Evolutionary conservation across 2,329 filamentous ascomycete species (phyloP), one percentile per base, ranked within the genome.

Genomic region (Aspergillus transmontanensis): DNA sequence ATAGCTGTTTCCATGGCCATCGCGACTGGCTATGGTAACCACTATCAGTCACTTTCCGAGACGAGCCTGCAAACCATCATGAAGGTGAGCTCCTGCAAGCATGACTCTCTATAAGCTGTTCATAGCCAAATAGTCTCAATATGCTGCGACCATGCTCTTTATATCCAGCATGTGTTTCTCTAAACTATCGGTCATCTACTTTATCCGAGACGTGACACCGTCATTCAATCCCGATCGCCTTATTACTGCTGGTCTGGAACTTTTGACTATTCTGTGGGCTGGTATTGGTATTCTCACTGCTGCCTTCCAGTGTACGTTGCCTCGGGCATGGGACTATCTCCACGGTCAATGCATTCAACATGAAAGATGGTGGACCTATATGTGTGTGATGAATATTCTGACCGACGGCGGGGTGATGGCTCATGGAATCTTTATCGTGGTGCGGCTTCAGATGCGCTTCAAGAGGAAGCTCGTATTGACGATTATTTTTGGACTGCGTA

Each of bases 141-240:
- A 74, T 57, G 66, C 68, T 45, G 66, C 70, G 1, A 63, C 67
- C 7, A 57, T 74, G 3, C 60, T 75, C 1, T 71, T 66, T 34
- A 67, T 74, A n/a, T 10, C 57, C 48, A 67, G 62, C 57, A 64
- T 74, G 36, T 61, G 53, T 19, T 66, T 64, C 36, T 73, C 72
- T 2, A 74, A 75, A 55, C 59, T 71, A 3, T 69, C 72, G 7
- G 58, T 73, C 7, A 45, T 71, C n/a, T 59, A 69, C 26, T 70
- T 75, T 36, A 66, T 75, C 28, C 65, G 62, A 32, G 66, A 65
- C 23, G 53, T 74, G 26, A 70, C 69, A 0, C 71, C 71, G 0
- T 68, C 70, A 0, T 61, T 68, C 4, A 28, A 59, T 4, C 36
- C 62, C 21, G 68, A 72, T 54, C 66, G 65, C 10, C 61, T 60